Base-by-base conservation (phyloP, 306 rosid genomes). In the Medicago ruthenica region DNA sequence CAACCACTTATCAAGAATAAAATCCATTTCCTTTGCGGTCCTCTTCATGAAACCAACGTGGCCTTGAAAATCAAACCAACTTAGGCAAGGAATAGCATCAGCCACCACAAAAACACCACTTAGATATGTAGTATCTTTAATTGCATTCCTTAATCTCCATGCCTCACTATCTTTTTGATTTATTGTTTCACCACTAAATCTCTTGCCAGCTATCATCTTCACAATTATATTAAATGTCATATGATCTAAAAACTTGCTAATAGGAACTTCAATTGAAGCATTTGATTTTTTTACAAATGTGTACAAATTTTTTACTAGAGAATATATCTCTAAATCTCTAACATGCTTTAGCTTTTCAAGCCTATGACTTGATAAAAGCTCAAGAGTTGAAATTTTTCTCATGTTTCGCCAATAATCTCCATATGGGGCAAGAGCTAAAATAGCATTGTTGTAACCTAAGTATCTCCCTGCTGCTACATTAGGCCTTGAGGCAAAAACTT, bases 321-420 rank as follows among this genome's bases (percentile, higher is more conserved):
- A 69, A 12, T 24, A 69, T 9, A 76, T 70, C 36, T 90, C 91
- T 0, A 54, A 37, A 74, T 65, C 82, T 39, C 88, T 75, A 0
- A 85, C 79, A 45, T 85, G 88, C 51, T 73, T 83, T 2, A 85
- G 81, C 67, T 54, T 53, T 15, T 90, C 76, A 47, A 88, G 83
- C 42, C 85, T 67, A 7, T 73, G 50, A 13, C 68, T 39, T 34
- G 89, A 82, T 12, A 82, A 76, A 11, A 85, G 67, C 70, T 85
- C 84, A 3, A 82, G 48, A 0, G 78, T 83, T 0, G 84, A 53
- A 1, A 87, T 55, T 67, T 89, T 91, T 6, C 97, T 84, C 7
- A 84, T 22, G 1, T 91, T 80, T 3, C 94, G 84, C 93, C 97
- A 91, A 40, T 87, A 91, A 9, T 55, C 24, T 2, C 93, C 97